Conservation (phyloP, 179 eudicot genomes). For the Nepenthes alata region DNA sequence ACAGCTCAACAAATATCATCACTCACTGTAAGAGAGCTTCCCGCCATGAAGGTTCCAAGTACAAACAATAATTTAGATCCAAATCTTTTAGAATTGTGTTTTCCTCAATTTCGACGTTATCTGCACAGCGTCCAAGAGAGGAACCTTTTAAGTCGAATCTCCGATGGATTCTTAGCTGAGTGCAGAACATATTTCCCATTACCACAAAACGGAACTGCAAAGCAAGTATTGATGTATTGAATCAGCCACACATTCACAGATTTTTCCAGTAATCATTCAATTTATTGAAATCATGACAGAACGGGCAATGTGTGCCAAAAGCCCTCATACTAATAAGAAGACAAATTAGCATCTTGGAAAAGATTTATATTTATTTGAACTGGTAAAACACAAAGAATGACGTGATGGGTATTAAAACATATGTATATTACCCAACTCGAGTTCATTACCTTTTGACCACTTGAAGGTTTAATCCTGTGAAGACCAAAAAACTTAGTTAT, state of each 20-base stretch:
- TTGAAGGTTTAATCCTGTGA: conserved; percentile 85
- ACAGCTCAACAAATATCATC: conserved; percentile 6
- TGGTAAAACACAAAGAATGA: not conserved
- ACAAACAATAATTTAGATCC: conserved; percentile 80
- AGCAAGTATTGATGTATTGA: conserved; percentile 3
- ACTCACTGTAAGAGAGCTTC: conserved; percentile 69
- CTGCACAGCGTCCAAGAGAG: conserved; percentile 86
- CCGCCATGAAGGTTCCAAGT: conserved; percentile 91
- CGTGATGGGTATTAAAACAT: not conserved
- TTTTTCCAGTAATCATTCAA: too few relatives aligned
- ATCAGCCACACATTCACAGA: too few relatives aligned
- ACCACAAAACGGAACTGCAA: conserved; percentile 96
- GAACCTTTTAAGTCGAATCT: conserved; percentile 95
- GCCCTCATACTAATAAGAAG: too few relatives aligned
- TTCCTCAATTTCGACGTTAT: conserved; percentile 93
- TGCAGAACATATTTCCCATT: conserved; percentile 99
- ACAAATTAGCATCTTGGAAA: not conserved
- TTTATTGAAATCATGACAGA: too few relatives aligned
- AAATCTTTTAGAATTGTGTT: conserved; percentile 92
- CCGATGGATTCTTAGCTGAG: conserved; percentile 89
- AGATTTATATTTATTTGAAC: not conserved
- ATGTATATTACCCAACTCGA: not conserved
- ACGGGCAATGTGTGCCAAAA: too few relatives aligned
- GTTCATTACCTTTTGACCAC: conserved; percentile 88
- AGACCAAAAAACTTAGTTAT: conserved; percentile 97